Evolutionary conservation across 352 stramenopile species (phyloP).

Genomic region (Pythium rishiriense): DNA sequence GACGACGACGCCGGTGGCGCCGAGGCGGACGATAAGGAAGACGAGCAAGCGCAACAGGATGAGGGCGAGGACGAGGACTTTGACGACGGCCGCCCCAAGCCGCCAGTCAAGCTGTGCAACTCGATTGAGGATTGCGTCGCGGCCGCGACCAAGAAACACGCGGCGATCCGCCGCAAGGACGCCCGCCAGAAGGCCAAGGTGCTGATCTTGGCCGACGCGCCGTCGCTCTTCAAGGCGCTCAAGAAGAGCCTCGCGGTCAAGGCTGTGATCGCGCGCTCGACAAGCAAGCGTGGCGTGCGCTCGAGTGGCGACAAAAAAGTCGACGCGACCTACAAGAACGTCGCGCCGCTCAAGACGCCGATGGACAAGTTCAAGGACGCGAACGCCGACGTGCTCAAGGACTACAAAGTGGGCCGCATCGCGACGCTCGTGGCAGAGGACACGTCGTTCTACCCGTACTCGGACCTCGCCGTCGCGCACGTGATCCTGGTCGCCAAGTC

Average conservation of each 20-base stretch:
- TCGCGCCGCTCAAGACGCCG: slow-evolving; percentile 68
- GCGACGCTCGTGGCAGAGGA: slow-evolving; percentile 63
- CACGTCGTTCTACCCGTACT: slow-evolving; percentile 64
- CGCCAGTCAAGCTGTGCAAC: slow-evolving; percentile 39
- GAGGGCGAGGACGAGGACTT: slow-evolving; percentile 31
- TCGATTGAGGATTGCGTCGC: slow-evolving; percentile 56
- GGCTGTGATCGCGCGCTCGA: slow-evolving; percentile 50
- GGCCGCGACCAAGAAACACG: slow-evolving; percentile 40
- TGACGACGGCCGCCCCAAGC: slow-evolving; percentile 29
- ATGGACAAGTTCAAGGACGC: slow-evolving; percentile 66
- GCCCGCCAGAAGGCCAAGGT: slow-evolving; percentile 69
- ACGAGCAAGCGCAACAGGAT: slow-evolving; percentile 30
- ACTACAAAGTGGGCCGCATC: slow-evolving; percentile 65
- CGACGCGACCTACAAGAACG: slow-evolving; percentile 55
- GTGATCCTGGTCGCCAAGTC: slow-evolving; percentile 64
- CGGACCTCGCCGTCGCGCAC: slow-evolving; percentile 51
- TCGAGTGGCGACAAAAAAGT: slow-evolving; percentile 53
- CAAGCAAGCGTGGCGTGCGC: slow-evolving; percentile 56
- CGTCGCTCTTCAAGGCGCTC: slow-evolving; percentile 55
- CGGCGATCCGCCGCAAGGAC: slow-evolving; percentile 55
- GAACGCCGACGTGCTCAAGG: slow-evolving; percentile 57
- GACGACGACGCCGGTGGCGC: slow-evolving; percentile 23
- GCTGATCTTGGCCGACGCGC: slow-evolving; percentile 54
- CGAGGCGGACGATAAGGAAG: slow-evolving; percentile 12
- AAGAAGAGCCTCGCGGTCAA: slow-evolving; percentile 65